A percentile compares a stretch with the other conserved stretches of the same genome.
Conservation (phyloP, 192 early-diverging fungal species). For the Coemansia sp. region DNA sequence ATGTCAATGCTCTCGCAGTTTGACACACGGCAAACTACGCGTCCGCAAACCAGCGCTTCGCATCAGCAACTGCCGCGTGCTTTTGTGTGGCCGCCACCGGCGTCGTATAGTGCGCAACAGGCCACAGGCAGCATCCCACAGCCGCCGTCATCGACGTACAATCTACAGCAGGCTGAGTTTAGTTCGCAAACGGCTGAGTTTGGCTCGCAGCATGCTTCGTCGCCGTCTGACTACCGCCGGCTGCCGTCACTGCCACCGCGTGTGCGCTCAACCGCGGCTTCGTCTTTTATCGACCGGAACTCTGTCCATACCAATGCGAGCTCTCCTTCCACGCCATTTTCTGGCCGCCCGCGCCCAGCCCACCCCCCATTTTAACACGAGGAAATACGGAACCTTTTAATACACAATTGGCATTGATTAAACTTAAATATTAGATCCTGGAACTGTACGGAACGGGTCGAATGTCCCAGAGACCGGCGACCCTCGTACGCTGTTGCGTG, state of each 20-base stretch:
- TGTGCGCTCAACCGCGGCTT: conserved; percentile 36
- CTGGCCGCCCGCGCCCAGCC: conserved; percentile 15
- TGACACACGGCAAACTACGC: conserved; percentile 25
- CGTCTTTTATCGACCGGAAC: conserved; percentile 31
- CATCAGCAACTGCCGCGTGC: background rate
- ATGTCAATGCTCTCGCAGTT: conserved; percentile 30
- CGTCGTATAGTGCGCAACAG: too few relatives aligned
- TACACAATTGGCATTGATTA: background rate
- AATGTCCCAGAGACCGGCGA: conserved; percentile 20
- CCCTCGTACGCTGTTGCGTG: conserved; percentile 16
- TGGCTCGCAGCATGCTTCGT: background rate
- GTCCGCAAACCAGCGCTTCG: background rate
- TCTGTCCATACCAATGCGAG: conserved; percentile 15
- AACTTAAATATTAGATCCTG: conserved; percentile 21
- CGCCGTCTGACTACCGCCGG: conserved; percentile 32
- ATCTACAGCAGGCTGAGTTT: conserved; percentile 25
- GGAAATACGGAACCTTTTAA: too few relatives aligned
- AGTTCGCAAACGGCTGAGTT: too few relatives aligned
- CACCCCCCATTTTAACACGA: conserved; percentile 2
- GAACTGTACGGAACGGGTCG: conserved; percentile 35
- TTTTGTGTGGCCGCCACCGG: background rate
- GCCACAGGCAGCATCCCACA: conserved; percentile 17
- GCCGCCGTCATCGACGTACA: conserved; percentile 29
- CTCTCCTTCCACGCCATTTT: conserved; percentile 8
- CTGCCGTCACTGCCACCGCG: conserved; percentile 46